A percentile compares a stretch with the other conserved stretches of the same genome.
Evolutionary conservation across 1,284 basidiomycete genomes (phyloP).

Genomic region (Volvariella surrecta): DNA sequence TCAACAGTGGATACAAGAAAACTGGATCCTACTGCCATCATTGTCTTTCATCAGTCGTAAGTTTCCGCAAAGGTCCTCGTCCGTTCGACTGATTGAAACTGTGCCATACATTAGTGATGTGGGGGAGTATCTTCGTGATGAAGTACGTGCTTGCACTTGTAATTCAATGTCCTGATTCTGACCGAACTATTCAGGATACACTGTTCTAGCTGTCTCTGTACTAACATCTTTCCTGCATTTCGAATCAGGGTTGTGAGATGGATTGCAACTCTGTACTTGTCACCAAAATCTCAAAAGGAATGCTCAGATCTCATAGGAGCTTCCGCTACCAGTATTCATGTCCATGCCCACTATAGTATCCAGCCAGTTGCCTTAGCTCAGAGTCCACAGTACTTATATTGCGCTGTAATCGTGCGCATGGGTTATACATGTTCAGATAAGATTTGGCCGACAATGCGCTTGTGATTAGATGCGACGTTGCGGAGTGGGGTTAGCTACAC

Average conservation of each 20-base stretch:
- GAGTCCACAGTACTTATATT: too few species aligned
- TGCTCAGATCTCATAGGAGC: too few species aligned
- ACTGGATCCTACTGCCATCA: slow-evolving; percentile 95
- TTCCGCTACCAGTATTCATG: too few species aligned
- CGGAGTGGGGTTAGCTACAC: too few species aligned
- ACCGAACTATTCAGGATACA: slow-evolving; percentile 44
- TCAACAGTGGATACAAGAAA: slow-evolving; percentile 96
- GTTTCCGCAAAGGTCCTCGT: slow-evolving; percentile 21
- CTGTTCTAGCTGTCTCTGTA: slow-evolving; percentile 41
- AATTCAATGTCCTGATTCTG: slow-evolving; percentile 7
- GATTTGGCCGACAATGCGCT: too few species aligned
- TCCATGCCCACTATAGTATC: too few species aligned
- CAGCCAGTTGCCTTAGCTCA: too few species aligned
- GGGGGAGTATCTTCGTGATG: slow-evolving; percentile 92
- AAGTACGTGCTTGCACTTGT: slow-evolving; percentile 40
- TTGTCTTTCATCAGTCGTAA: slow-evolving; percentile 98
- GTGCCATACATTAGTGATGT: slow-evolving; percentile 65
- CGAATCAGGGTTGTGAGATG: too few species aligned
- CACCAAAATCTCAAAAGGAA: background rate
- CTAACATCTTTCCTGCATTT: background rate
- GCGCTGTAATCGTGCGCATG: too few species aligned
- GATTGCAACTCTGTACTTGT: too few species aligned
- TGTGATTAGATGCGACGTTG: too few species aligned
- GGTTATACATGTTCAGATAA: too few species aligned
- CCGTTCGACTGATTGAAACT: slow-evolving; percentile 2